Base-by-base conservation (phyloP, 306 rosid species). In the Rosa rugosa region DNA sequence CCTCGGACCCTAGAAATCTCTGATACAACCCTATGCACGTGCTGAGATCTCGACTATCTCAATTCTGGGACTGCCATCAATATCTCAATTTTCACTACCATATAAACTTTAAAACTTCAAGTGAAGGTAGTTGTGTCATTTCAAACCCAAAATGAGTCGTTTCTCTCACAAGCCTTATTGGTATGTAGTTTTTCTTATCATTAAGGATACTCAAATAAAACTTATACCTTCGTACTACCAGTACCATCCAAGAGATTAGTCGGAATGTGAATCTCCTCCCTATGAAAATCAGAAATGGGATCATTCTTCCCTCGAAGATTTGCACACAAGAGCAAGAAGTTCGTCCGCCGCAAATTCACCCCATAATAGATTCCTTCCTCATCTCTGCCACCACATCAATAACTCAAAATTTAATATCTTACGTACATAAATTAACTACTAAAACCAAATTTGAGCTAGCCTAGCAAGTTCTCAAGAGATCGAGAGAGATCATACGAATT, bases 301-400 rank as follows among this genome's bases (percentile, higher is more conserved):
- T 31, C 77, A 27, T 79, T 83, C 81, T 90, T 90, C 62, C 97
- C 94, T 49, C 89, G 82, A 47, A 92, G 87, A 40, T 88, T 83
- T 0, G 93, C 93, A 27, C 94, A 87, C 79, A 88, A 79, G 44
- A 88, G 83, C 80, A 90, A 81, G 69, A 92, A 85, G 59, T 83
- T 60, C 8, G 80, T 80, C 27, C 84, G 86, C 6, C 84, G 80
- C 85, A 90, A 83, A 81, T 88, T 87, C 31, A 90, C 88, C 23
- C 94, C 94, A 86, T 90, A 88, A 50, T 42, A 90, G 14, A 88
- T 62, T 11, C 93, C 94, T 77, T 90, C 86, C 82, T 87, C 97
- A 66, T 88, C 89, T 80, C 93, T 92, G 88, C 41, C 80, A 84
- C n/a, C 23, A 38, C 77, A 83, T 69, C 36, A 56, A 7, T 2